These are phyloP conservation scores for Discostella pseudostelligera DNA, from an alignment of 108 stramenopile genomes.

Conservation along the genomic window DNA sequence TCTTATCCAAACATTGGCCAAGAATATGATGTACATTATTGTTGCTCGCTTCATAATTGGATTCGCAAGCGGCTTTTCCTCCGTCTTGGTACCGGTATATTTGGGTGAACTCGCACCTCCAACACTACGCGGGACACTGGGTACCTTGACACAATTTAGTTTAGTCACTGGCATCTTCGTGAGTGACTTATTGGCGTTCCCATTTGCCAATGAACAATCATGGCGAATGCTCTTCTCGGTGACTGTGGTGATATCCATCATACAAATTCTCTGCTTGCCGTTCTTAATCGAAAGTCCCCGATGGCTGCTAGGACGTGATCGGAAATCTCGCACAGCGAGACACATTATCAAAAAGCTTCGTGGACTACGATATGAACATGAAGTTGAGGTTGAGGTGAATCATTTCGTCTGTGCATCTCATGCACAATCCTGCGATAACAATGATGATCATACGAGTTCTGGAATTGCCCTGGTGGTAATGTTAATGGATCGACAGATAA, in stretches of 20 bases:
- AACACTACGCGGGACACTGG: constrained; percentile 71
- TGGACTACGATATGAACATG: constrained; percentile 27
- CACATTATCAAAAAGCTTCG: constrained; percentile 64
- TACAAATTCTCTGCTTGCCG: constrained; percentile 44
- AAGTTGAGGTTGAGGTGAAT: constrained; percentile 22
- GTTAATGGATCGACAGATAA: constrained; percentile 41
- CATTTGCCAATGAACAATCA: constrained; percentile 27
- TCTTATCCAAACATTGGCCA: constrained; percentile 43
- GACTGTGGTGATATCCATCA: constrained; percentile 56
- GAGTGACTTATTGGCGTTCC: constrained; percentile 42
- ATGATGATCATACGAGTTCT: constrained; percentile 28
- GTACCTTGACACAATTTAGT: constrained; percentile 69
- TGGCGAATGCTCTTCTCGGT: constrained; percentile 72
- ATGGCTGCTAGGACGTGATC: constrained; percentile 55
- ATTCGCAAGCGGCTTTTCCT: constrained; percentile 67
- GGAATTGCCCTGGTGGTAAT: constrained; percentile 54
- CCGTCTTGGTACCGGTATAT: constrained; percentile 75
- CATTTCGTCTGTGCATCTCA: constrained; percentile 37
- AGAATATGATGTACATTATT: constrained; percentile 45
- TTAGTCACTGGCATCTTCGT: constrained; percentile 63
- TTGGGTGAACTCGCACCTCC: constrained; percentile 82
- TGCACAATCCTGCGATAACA: constrained; percentile 31
- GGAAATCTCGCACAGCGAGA: constrained; percentile 68
- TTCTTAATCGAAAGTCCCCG: constrained; percentile 48
- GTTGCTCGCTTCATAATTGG: constrained; percentile 68